A percentile compares a stretch with the other conserved stretches of the same genome.
phyloP scores from a whole-genome alignment of 805 yeast genomes.

The Starmerella floris region DNA sequence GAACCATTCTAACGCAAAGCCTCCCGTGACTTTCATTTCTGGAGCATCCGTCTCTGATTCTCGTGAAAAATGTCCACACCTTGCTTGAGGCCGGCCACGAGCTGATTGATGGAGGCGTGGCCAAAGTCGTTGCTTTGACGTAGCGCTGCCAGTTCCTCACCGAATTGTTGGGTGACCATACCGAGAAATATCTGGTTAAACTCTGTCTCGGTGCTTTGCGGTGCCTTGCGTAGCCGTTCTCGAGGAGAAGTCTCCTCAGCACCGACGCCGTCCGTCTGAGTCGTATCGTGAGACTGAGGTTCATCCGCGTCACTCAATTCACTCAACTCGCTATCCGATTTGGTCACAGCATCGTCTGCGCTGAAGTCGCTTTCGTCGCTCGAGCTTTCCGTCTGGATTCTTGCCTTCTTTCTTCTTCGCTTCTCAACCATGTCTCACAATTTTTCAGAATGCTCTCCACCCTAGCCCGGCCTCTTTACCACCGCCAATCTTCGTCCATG shows the following conservation, averaged over 20 bases:
- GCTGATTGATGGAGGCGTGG: constrained; percentile 24
- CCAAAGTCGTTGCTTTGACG: constrained; percentile 35
- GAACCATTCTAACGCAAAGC: no score
- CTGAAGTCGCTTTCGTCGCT: constrained; percentile 11
- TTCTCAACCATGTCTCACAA: constrained; percentile 17
- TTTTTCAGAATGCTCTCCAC: neutral
- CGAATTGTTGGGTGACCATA: constrained; percentile 36
- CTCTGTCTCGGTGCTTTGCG: constrained; percentile 11
- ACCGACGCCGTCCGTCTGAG: constrained; percentile 4
- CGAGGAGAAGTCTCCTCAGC: constrained; percentile 14
- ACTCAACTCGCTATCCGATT: constrained; percentile 13
- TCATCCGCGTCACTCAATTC: constrained; percentile 16
- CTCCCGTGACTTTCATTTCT: neutral
- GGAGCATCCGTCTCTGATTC: constrained; percentile 23
- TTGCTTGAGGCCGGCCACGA: constrained; percentile 28
- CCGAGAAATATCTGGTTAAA: constrained; percentile 32
- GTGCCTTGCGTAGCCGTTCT: constrained; percentile 17
- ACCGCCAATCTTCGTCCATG: neutral
- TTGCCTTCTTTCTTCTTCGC: constrained; percentile 23
- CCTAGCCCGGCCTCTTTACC: neutral
- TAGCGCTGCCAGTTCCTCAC: constrained; percentile 32
- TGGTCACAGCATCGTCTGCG: neutral
- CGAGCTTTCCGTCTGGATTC: constrained; percentile 19
- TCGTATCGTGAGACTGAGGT: neutral
- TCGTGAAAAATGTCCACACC: constrained; percentile 29